A percentile compares a stretch with the other conserved stretches of the same genome.
Evolutionary conservation across 2,329 filamentous ascomycete species (phyloP).

Genomic region (Microthyrium microscopicum): DNA sequence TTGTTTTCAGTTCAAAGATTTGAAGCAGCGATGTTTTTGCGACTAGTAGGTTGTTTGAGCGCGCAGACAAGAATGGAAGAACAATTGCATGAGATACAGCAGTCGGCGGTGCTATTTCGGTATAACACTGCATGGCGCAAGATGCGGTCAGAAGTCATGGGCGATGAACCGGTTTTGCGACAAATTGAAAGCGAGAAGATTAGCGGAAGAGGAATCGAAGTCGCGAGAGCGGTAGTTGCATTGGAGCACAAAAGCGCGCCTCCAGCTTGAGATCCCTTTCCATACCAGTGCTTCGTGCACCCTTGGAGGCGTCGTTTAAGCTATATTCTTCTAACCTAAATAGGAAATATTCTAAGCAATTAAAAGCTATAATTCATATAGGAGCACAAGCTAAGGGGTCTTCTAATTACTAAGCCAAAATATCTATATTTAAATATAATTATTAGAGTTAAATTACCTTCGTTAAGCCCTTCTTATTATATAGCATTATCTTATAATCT

Average conservation of each 20-base stretch:
- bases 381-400: too few species aligned
- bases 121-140: slow-evolving; percentile 83
- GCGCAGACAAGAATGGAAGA: slow-evolving; percentile 58
- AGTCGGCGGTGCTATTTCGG: slow-evolving; percentile 84
- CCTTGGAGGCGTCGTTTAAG: too few species aligned
- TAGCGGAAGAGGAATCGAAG: not conserved
- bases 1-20: slow-evolving; percentile 60
- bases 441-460: too few species aligned
- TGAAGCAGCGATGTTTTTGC: slow-evolving; percentile 87
- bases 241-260: not conserved
- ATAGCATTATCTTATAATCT: too few species aligned
- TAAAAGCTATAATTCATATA: too few species aligned
- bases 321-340: too few species aligned
- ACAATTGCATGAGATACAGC: slow-evolving; percentile 79
- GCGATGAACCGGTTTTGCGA: not conserved
- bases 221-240: not conserved
- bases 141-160: not conserved
- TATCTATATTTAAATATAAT: too few species aligned
- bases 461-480: too few species aligned
- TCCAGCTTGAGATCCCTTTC: too few species aligned
- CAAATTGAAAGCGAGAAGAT: not conserved
- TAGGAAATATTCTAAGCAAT: too few species aligned
- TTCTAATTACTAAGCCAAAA: too few species aligned
- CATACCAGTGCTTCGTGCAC: too few species aligned
- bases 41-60: slow-evolving; percentile 71